phyloP scores from a whole-genome alignment of 208 protist species.

The Tritrichomonas foetus region DNA sequence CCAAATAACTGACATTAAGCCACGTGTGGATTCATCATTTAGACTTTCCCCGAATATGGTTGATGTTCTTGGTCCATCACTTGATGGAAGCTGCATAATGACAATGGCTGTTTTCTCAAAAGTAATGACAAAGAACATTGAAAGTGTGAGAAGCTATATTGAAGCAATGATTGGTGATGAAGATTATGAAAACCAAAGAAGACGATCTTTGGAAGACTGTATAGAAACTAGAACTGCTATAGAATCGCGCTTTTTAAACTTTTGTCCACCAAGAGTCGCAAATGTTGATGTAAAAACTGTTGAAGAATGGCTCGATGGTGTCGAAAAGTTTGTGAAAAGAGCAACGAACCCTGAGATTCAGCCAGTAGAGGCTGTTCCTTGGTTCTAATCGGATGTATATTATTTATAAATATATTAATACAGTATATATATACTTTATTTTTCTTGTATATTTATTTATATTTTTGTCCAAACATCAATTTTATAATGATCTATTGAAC shows the following conservation, averaged over 20 bases:
- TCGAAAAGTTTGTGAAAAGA: neutral
- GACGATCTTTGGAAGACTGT: neutral
- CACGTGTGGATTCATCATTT: neutral
- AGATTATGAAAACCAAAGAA: neutral
- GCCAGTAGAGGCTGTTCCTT: constrained; percentile 24
- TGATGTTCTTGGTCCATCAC: neutral
- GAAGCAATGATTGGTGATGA: neutral
- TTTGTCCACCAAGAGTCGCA: neutral
- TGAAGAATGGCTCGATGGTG: neutral
- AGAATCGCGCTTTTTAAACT: neutral
- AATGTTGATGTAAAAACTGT: neutral
- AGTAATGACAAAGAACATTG: neutral
- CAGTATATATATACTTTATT: too few relatives aligned
- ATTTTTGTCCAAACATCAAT: too few relatives aligned
- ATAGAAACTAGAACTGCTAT: neutral
- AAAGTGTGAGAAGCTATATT: neutral
- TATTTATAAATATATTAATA: too few relatives aligned
- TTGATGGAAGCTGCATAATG: neutral
- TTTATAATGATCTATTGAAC: too few relatives aligned
- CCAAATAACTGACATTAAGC: neutral
- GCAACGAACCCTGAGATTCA: neutral
- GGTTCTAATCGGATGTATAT: neutral
- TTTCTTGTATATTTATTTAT: too few relatives aligned
- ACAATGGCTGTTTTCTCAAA: neutral
- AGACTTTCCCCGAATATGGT: neutral